Evolutionary conservation across 768 basidiomycete species (phyloP), one percentile per base, ranked within the genome.

Genomic region (Xerocomellus amylosporus): DNA sequence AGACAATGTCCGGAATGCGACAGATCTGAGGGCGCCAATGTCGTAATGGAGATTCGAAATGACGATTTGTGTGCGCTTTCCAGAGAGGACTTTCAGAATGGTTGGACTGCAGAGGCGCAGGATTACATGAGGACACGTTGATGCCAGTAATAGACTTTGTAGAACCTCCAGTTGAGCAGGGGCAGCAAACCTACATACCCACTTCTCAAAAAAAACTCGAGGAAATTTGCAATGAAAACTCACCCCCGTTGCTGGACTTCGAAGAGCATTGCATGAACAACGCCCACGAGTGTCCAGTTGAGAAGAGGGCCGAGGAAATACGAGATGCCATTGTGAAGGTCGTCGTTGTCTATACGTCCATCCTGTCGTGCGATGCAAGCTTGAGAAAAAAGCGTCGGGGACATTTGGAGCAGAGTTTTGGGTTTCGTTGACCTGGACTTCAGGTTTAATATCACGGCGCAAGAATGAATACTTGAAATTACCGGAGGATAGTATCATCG

Each of bases 251-350:
- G 74, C 50, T 82, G 77, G 37, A 89, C 77, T 47, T 91, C 87
- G 54, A 72, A 76, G 26, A 84, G 67, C 51, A 92, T 74, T 1
- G 77, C 80, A 65, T 80, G 81, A 50, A 90, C 76, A 12, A 91
- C 83, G 3, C 88, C 87, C 3, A 86, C 84, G 6, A 91, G 77
- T 0, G 89, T 90, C 90, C 90, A 93, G 57, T 81, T 85, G 38
- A 93, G 75, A 19, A 92, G 72, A 0, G 85, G 82, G 5, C 83
- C 82, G 20, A 84, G 79, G 61, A 92, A 91, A 67, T 88, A 92
- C 6, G 86, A 84, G 34, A 90, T 77, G 2, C 90, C 90, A 58
- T 87, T 91, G 67, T 79, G 79, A 20, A 93, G 70, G 19, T 79
- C 77, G 26, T 90, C 89, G 45, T 69, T 77, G 55, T 90, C 87